phyloP scores from a whole-genome alignment of 2,329 filamentous ascomycete species.

The Clarireedia hainanense region DNA sequence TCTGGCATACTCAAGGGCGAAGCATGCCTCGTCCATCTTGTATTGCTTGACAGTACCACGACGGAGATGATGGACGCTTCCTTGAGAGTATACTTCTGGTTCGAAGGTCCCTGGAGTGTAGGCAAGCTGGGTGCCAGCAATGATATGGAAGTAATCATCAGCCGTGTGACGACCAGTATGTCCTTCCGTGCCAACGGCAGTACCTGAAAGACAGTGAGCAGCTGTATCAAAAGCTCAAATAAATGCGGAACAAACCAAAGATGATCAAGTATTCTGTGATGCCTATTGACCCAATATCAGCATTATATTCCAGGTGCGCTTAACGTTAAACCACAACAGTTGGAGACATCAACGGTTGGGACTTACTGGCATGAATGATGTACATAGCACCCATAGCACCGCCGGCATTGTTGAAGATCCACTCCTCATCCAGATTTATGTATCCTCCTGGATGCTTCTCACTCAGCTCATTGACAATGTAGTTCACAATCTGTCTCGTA shows the following conservation, averaged over 20 bases:
- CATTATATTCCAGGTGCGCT: neutral
- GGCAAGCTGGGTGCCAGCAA: slow-evolving; percentile 68
- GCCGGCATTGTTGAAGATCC: slow-evolving; percentile 88
- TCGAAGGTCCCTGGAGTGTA: slow-evolving; percentile 62
- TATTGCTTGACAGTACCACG: slow-evolving; percentile 75
- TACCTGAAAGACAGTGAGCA: slow-evolving; percentile 36
- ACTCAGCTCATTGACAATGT: slow-evolving; percentile 62
- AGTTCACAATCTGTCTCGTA: slow-evolving; percentile 59
- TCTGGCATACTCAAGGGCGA: slow-evolving; percentile 75
- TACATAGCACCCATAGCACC: slow-evolving; percentile 91
- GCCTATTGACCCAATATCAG: slow-evolving; percentile 34
- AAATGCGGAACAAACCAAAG: slow-evolving; percentile 45
- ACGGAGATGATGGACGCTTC: slow-evolving; percentile 62
- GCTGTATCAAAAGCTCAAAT: neutral
- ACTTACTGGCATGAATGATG: slow-evolving; percentile 75
- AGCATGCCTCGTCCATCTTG: slow-evolving; percentile 68
- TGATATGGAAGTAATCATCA: slow-evolving; percentile 92
- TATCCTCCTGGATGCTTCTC: slow-evolving; percentile 40
- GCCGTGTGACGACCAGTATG: slow-evolving; percentile 84
- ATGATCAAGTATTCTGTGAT: slow-evolving; percentile 87
- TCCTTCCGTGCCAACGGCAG: slow-evolving; percentile 76
- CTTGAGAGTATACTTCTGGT: slow-evolving; percentile 61
- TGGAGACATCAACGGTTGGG: neutral
- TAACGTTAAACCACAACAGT: neutral
- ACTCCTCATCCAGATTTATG: slow-evolving; percentile 68